Evolutionary conservation across 2,329 filamentous ascomycete genomes (phyloP).

Genomic region (Bipolaris bicolor): DNA sequence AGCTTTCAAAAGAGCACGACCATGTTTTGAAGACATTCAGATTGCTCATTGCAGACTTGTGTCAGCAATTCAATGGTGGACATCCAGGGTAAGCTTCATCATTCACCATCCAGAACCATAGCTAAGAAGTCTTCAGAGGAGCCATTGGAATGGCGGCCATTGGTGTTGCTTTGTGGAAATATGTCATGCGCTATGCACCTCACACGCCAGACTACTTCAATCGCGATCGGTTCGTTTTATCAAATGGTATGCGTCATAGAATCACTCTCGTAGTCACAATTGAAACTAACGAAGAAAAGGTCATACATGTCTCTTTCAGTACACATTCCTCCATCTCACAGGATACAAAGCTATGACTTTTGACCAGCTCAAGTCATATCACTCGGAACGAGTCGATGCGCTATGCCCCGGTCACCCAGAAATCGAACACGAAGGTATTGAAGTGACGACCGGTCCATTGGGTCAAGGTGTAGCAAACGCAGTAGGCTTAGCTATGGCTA

Average conservation of each 20-base stretch:
- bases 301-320: conserved; percentile 62
- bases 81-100: conserved; percentile 60
- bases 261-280: not conserved
- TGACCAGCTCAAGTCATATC: conserved; percentile 63
- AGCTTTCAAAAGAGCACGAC: conserved; percentile 18
- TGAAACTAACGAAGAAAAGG: conserved; percentile 18
- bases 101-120: not conserved
- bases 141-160: conserved; percentile 67
- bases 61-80: conserved; percentile 72
- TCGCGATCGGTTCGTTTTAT: conserved; percentile 67
- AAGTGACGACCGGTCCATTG: conserved; percentile 65
- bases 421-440: conserved; percentile 63
- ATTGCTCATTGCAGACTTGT: conserved; percentile 62
- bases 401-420: conserved; percentile 63
- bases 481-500: conserved; percentile 59
- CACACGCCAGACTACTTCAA: conserved; percentile 64
- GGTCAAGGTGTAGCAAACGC: conserved; percentile 66
- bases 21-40: conserved; percentile 22
- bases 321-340: conserved; percentile 59
- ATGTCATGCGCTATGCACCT: conserved; percentile 66
- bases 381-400: conserved; percentile 54
- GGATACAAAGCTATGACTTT: conserved; percentile 63
- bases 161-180: conserved; percentile 66
- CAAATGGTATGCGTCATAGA: conserved; percentile 54
- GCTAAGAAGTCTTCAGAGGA: conserved; percentile 1